These are phyloP conservation scores for Cenchrus americanus DNA, from an alignment of 176 grass and related monocot species.

Conservation along the genomic window DNA sequence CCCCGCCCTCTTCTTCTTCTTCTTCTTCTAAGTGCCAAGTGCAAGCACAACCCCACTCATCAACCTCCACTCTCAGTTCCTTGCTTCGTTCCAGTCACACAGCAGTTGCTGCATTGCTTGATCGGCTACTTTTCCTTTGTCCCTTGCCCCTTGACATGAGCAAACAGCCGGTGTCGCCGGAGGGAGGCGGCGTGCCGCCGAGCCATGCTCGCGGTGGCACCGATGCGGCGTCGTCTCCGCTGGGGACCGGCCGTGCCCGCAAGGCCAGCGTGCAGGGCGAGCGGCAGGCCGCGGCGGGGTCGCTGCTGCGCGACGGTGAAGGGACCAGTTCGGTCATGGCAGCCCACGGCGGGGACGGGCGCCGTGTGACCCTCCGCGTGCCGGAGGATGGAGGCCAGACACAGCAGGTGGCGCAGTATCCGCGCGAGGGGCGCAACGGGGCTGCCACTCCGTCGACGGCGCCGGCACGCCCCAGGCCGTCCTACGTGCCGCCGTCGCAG, in stretches of 20 bases:
- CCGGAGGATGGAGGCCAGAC: background rate
- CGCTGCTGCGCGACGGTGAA: background rate
- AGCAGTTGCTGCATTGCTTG: background rate
- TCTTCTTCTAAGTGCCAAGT: slow-evolving; percentile 8
- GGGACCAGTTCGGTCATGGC: background rate
- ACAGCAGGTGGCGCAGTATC: background rate
- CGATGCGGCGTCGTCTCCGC: background rate
- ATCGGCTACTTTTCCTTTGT: background rate
- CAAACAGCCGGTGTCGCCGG: background rate
- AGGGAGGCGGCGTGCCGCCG: background rate
- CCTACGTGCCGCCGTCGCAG: background rate
- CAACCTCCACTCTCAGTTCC: background rate
- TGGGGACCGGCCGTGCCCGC: background rate
- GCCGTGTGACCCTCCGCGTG: background rate
- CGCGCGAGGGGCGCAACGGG: background rate
- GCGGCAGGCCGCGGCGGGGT: background rate
- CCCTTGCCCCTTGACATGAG: slow-evolving; percentile 25
- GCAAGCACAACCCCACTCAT: background rate
- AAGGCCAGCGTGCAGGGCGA: background rate
- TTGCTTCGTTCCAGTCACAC: background rate
- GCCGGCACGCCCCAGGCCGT: background rate
- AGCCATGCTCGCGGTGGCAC: slow-evolving; percentile 15
- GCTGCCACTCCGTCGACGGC: background rate
- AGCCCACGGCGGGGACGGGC: background rate
- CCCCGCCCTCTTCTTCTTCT: no score